Evolutionary conservation across 78 protist genomes (phyloP), one percentile per base, ranked within the genome.

Genomic region (Monosiga brevicollis): DNA sequence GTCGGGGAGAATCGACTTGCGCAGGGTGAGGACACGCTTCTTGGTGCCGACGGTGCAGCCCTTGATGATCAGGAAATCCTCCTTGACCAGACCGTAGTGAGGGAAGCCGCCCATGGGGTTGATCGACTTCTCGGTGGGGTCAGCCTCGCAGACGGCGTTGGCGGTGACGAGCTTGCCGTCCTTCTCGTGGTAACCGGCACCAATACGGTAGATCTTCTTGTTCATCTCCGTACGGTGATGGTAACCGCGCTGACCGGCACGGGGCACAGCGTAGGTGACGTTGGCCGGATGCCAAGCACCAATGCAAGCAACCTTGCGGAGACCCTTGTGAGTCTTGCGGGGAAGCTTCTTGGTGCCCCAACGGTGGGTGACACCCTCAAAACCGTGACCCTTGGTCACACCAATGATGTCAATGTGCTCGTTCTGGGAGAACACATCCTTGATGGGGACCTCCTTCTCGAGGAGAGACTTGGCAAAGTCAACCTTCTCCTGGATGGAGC

Each of bases 201-300:
- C 99, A 79, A 98, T 91, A 73, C 96, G 87, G 99, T 95, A 97
- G 93, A 99, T 91, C 95, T 98, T 97, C 98, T 99, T 98, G 99
- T 97, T 96, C 85, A 91, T 25, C 93, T 97, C 99, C 29, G 99
- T 97, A 34, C 99, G 94, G 94, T 98, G 98, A 87, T 93, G 95
- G 97, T 84, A 99, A 36, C 99, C 99, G 83, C 86, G 40, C 94
- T 99, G 99, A 93, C 99, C 99, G 55, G 99, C 99, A 85, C 99
- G 98, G 88, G 99, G 93, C 6, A 99, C 99, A 23, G 99, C 80
- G 91, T 42, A 94, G 42, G 82, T 36, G 78, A 99, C 98, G 81
- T 98, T 92, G 79, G 98, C 91, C 36, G 99, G 99, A 84, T 99
- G 99, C 99, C 99, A 99, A 1, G 99, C 96, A 10, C 99, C 99